phyloP scores from a whole-genome alignment of 2,329 filamentous ascomycete species.

The Clathrospora elynae region DNA sequence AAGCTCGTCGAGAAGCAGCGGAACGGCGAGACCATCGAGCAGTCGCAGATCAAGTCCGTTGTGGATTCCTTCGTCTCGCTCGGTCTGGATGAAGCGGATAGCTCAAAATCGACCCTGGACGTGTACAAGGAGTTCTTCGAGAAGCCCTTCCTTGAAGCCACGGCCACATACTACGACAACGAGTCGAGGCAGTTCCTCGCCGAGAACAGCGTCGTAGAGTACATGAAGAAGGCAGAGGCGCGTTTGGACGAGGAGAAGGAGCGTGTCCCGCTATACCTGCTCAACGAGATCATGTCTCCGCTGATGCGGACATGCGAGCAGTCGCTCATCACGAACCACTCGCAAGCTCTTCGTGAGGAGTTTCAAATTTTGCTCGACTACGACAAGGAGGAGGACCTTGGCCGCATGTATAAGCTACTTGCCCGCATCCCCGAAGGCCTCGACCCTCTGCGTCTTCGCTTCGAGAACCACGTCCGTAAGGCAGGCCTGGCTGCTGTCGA shows the following conservation, averaged over 20 bases:
- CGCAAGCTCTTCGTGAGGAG: conserved; percentile 83
- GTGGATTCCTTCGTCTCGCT: conserved; percentile 95
- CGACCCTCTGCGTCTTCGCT: conserved; percentile 82
- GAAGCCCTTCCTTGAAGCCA: conserved; percentile 85
- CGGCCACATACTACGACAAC: conserved; percentile 81
- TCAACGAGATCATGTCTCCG: conserved; percentile 82
- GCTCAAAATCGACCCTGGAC: conserved; percentile 90
- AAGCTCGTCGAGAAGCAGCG: conserved; percentile 96
- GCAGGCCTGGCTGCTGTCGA: conserved; percentile 86
- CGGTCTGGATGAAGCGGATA: conserved; percentile 90
- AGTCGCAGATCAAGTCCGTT: conserved; percentile 94
- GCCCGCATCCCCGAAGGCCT: conserved; percentile 88
- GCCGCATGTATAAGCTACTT: conserved; percentile 92
- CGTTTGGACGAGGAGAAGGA: conserved; percentile 92
- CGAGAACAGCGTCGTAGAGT: conserved; percentile 97
- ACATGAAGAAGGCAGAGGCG: conserved; percentile 98
- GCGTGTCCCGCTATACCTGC: conserved; percentile 87
- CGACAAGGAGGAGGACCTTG: conserved; percentile 93
- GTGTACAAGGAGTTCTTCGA: conserved; percentile 95
- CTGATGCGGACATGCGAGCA: conserved; percentile 88
- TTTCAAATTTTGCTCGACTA: conserved; percentile 94
- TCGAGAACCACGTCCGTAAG: conserved; percentile 91
- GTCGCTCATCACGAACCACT: conserved; percentile 88
- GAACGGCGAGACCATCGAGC: conserved; percentile 96
- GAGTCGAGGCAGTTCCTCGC: conserved; percentile 95